Evolutionary conservation across 768 basidiomycete species (phyloP).

Genomic region (Macrocybe gigantea): DNA sequence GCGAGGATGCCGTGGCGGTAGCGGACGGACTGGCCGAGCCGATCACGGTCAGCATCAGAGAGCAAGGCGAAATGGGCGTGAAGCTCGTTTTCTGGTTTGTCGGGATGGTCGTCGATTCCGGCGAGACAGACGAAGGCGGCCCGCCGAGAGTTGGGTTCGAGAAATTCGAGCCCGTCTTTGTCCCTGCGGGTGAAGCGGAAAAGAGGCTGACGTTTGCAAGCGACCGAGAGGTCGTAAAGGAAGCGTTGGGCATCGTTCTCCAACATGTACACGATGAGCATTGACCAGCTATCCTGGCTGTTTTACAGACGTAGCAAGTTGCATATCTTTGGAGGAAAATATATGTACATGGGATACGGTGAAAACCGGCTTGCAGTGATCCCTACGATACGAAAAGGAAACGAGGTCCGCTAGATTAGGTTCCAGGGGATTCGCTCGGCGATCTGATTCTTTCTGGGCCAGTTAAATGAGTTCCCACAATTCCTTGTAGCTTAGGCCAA

Average conservation of each 20-base stretch:
- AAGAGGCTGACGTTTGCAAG: constrained; percentile 28
- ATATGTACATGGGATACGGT: no score
- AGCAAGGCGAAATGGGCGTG: constrained; percentile 18
- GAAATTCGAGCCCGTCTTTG: constrained; percentile 32
- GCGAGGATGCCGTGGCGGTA: constrained; percentile 15
- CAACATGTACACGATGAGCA: background rate
- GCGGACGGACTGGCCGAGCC: constrained; percentile 25
- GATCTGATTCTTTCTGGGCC: no score
- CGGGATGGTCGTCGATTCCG: constrained; percentile 19
- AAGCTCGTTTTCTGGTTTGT: constrained; percentile 54
- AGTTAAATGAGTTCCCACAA: no score
- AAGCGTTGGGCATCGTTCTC: constrained; percentile 22
- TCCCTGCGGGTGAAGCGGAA: constrained; percentile 28
- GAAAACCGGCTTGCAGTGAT: no score
- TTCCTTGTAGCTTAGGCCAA: no score
- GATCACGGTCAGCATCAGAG: constrained; percentile 23
- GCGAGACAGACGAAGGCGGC: constrained; percentile 32
- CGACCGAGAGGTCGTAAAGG: constrained; percentile 30
- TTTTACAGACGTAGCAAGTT: no score
- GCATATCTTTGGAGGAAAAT: no score
- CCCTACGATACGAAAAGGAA: no score
- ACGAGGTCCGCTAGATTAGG: no score
- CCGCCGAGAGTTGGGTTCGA: constrained; percentile 32
- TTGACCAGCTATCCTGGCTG: no score
- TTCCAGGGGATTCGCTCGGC: no score